Evolutionary conservation across 2,329 filamentous ascomycete species (phyloP), one percentile per base, ranked within the genome.

Genomic region (Aspergillus oerlinghausenensis): DNA sequence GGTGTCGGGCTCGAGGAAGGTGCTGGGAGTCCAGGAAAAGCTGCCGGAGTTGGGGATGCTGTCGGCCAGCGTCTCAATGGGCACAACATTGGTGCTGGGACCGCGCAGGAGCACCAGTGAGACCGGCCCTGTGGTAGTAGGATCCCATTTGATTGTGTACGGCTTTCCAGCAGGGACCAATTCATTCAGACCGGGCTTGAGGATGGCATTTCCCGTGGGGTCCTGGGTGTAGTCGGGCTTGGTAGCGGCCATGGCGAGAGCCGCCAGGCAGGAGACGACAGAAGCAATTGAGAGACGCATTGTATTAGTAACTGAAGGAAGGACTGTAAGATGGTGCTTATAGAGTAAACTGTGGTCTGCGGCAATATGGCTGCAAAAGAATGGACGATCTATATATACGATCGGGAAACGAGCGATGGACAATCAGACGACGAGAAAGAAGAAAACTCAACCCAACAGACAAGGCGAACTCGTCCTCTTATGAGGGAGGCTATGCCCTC

Each of bases 61-160:
- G 69, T 84, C 79, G 59, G 77, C 79, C 60, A 84, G 77, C 56
- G 80, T 74, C 63, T 74, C 72, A 61, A 82, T 70, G 48, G 80
- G 79, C 42, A 76, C 63, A 49, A 83, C 77, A 74, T 86, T 83
- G 71, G 56, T 75, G 62, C 79, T 75, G 32, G 84, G 83, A 29
- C 84, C 84, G 67, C 80, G 80, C 64, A 86, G 80, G 62, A 87
- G 81, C 56, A 84, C 70, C 56, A 88, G 74, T 14, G 82, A 82
- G 67, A 87, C 75, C 26, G 61, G 61, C 17, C 71, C 70, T 10
- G 60, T 52, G 55, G 67, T 70, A 59, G 70, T 71, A 54, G 76
- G 72, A 4, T 76, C 60, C 85, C 85, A 88, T 61, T 77, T 83
- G 77, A 87, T 83, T 65, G 74, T 77, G 79, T 77, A 87, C 54